Base-by-base conservation (phyloP, 352 stramenopile species). In the Pythium folliculosum region DNA sequence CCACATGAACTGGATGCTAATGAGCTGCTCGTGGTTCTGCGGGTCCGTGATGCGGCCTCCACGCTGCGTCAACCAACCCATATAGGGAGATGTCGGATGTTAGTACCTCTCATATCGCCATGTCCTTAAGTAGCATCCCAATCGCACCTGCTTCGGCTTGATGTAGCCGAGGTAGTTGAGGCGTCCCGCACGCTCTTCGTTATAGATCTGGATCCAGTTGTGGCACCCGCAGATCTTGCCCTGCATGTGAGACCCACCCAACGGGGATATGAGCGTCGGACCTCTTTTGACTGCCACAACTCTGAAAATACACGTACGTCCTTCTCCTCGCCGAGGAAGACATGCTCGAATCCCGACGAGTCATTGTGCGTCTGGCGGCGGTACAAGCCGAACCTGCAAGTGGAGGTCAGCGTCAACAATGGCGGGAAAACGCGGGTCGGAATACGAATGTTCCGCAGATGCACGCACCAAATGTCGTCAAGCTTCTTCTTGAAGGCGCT, bases 151-250 rank as follows among this genome's bases (percentile, higher is more conserved):
- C 66, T 89, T 90, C 17, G 86, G 95, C 25, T 95, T 92, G 63
- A 98, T 97, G 73, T 97, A 98, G 10, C 95, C 96, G 38, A 84
- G 80, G 77, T 99, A 99, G 80, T 99, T 86, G 38, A 99, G 75
- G 37, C 84, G 84, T 7, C 94, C 93, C 16, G 84, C 83, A 71
- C 95, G 91, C 77, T 99, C 96, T 70, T 98, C 93, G 35, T 97
- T 87, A 77, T 98, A 99, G 43, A 99, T 94, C 66, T 98, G 91
- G 60, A 99, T 91, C 96, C 96, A 99, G 78, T 99, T 99, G 81
- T 99, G 96, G 75, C 98, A 97, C 14, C 95, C 95, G 17, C 74
- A 89, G 48, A 98, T 85, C 69, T 97, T 87, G 55, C 76, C 88
- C 89, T 93, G 51, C 40, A 47, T 47, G 8, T 7, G 35, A 40